Evolutionary conservation across 108 stramenopile genomes (phyloP).

Genomic region (Discostella stelligeroides): DNA sequence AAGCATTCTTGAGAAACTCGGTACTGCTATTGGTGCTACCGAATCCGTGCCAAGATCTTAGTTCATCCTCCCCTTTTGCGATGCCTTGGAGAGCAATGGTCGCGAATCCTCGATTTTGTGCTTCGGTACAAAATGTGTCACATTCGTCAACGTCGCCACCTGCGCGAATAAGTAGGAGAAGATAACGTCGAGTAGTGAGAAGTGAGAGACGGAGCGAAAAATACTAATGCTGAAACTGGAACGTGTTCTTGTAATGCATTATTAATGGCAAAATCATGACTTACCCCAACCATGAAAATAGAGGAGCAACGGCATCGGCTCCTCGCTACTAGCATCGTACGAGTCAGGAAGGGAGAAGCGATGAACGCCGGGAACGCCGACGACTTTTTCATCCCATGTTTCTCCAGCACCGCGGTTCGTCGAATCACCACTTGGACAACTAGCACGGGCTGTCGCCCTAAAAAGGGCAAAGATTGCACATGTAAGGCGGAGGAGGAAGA

Average conservation of each 20-base stretch:
- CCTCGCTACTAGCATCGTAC: slow-evolving; percentile 14
- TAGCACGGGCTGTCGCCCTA: background rate
- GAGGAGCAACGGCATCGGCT: slow-evolving; percentile 11
- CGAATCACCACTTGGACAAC: slow-evolving; percentile 1
- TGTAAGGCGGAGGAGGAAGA: no score
- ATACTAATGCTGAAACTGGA: background rate
- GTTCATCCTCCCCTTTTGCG: background rate
- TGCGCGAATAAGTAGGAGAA: background rate
- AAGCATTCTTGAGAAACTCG: background rate
- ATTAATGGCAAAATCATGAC: no score
- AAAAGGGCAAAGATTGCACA: no score
- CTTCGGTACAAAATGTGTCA: slow-evolving; percentile 11
- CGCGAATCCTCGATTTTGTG: slow-evolving; percentile 12
- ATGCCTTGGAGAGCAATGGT: slow-evolving; percentile 11
- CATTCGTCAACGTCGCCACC: slow-evolving; percentile 13
- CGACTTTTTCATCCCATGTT: slow-evolving; percentile 9
- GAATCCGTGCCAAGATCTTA: slow-evolving; percentile 10
- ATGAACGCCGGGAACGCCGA: slow-evolving; percentile 8
- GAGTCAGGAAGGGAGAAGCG: slow-evolving; percentile 12
- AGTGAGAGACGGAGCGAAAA: background rate
- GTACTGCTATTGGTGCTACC: slow-evolving; percentile 5
- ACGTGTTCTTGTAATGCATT: no score
- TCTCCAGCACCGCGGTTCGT: slow-evolving; percentile 8
- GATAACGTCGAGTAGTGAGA: background rate
- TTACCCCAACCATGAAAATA: slow-evolving; percentile 16